Percentiles rank a stretch among this genome's conserved stretches.
Conservation (phyloP, 768 basidiomycete species). For the Tephrocybe sp. region DNA sequence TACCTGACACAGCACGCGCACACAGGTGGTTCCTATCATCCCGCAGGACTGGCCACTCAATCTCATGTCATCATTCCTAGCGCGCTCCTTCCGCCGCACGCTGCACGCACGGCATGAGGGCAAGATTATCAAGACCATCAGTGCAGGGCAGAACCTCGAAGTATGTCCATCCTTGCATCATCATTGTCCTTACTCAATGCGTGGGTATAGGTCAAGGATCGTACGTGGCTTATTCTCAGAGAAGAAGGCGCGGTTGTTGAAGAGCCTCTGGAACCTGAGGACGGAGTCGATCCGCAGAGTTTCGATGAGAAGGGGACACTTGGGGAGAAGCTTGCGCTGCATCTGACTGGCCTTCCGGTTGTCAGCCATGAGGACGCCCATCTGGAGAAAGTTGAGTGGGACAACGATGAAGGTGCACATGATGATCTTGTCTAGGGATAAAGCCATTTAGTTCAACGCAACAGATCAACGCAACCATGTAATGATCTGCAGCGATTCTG, state of each 20-base stretch:
- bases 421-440: background rate
- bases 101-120: conserved; percentile 71
- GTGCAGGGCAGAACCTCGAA: conserved; percentile 77
- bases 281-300: conserved; percentile 26
- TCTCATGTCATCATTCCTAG: conserved; percentile 72
- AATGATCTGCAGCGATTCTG: too few species aligned
- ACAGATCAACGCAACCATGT: too few species aligned
- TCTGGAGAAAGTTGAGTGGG: conserved; percentile 1
- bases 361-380: conserved; percentile 2
- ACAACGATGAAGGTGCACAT: background rate
- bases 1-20: background rate
- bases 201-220: conserved; percentile 51
- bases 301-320: conserved; percentile 47
- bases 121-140: conserved; percentile 75
- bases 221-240: conserved; percentile 53
- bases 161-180: conserved; percentile 28
- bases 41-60: conserved; percentile 78
- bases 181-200: background rate
- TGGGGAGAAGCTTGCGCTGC: conserved; percentile 37
- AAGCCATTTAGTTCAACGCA: too few species aligned
- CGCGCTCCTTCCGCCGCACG: conserved; percentile 74
- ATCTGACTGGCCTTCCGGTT: conserved; percentile 16
- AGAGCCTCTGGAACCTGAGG: conserved; percentile 50
- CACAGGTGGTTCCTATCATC: conserved; percentile 61
- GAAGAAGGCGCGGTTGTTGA: conserved; percentile 71